These are phyloP conservation scores for Ulota crispa DNA, from an alignment of 225 moss, liverwort and hornwort species.

Conservation along the genomic window DNA sequence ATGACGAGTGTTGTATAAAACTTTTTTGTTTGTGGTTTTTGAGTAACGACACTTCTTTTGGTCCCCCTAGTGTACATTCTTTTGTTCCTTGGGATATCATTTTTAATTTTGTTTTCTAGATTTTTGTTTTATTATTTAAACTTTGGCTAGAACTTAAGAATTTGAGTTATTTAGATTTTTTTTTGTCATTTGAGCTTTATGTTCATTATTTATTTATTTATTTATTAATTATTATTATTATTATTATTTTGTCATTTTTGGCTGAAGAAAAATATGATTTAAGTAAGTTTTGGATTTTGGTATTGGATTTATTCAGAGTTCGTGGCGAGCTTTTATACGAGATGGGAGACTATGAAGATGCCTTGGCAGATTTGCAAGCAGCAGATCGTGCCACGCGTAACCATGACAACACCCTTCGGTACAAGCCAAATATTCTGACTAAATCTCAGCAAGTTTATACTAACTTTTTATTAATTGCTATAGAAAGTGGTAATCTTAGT, in stretches of 20 bases:
- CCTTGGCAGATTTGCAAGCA: conserved; percentile 44
- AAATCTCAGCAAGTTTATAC: too few relatives aligned
- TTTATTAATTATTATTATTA: too few relatives aligned
- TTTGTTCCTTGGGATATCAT: too few relatives aligned
- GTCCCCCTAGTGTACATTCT: too few relatives aligned
- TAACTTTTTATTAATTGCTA: too few relatives aligned
- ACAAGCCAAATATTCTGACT: background rate
- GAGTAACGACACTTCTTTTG: too few relatives aligned
- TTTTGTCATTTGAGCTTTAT: background rate
- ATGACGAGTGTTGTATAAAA: too few relatives aligned
- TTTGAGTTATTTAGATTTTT: background rate
- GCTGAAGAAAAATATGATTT: background rate
- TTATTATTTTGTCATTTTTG: background rate
- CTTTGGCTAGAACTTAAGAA: background rate
- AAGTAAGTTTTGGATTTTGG: conserved; percentile 4
- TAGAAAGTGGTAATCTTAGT: too few relatives aligned
- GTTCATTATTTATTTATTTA: too few relatives aligned
- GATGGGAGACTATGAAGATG: conserved; percentile 49
- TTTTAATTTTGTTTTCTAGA: too few relatives aligned
- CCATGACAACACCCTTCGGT: conserved; percentile 52
- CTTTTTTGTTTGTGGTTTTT: too few relatives aligned
- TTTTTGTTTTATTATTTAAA: too few relatives aligned
- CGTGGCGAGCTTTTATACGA: conserved; percentile 52
- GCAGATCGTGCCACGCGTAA: conserved; percentile 40
- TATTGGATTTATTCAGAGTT: conserved; percentile 25